Base-by-base conservation (phyloP, 495 filamentous ascomycete species). In the Poronia punctata region DNA sequence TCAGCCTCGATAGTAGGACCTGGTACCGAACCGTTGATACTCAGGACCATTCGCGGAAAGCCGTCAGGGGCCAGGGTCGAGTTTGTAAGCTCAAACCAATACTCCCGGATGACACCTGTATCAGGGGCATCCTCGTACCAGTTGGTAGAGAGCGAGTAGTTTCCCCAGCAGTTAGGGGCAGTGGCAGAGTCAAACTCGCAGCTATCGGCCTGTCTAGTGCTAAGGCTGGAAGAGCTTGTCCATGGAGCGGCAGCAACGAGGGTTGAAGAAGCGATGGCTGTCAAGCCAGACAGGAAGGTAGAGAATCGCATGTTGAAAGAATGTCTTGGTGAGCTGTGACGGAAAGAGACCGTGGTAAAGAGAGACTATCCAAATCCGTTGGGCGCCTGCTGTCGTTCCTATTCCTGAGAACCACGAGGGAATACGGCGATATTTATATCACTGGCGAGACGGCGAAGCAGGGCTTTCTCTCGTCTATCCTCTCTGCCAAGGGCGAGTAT, bases 61-160 rank as follows among this genome's bases (percentile, higher is more conserved):
- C 74, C 74, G 57, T 78, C 73, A 0, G 72, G 73, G 2, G 72
- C 46, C 22, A 68, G 44, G 7, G 59, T 73, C 7, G 59, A 54
- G 29, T 75, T 62, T 5, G 48, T 56, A n/a, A 68, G 47, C 21
- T 64, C 57, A 19, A 70, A 57, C 57, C 60, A 67, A 39, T 69
- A 73, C 44, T 65, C 62, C 33, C 60, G 50, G 17, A 59, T 64
- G 20, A 66, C 67, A 21, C 67, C 70, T 23, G 67, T 71, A 35
- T 71, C 51, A 22, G 50, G 50, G 32, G 40, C 35, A 10, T 57
- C 50, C 5, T 57, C 47, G 12, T 57, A 57, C 46, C 48, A 54
- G 24, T 57, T 57, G 18, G 51, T 57, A 14, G 38, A 42, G 46
- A 57, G 38, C 28, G 48, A 54, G 35, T 52, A 47, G 20, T 57